Conservation (phyloP, 371 early-diverging fungal genomes). For the Syncephalis plumigaleata region DNA sequence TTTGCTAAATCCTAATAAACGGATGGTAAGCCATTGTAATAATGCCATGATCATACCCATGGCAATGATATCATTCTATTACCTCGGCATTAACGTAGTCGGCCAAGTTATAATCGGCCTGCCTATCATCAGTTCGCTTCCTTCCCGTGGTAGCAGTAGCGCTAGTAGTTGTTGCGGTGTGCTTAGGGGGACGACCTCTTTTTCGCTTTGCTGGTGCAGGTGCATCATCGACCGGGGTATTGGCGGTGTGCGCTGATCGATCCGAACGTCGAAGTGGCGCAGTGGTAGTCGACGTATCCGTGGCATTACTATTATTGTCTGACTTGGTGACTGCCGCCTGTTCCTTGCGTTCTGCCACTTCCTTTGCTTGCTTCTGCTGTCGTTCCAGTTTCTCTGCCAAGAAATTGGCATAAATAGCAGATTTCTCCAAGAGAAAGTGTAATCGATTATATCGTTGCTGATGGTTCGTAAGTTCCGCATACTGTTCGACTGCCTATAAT, state of each 20-base stretch:
- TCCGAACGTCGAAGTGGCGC: neutral
- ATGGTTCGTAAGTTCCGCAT: neutral
- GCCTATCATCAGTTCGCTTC: slow-evolving; percentile 11
- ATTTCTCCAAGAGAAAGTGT: slow-evolving; percentile 62
- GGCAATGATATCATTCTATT: neutral
- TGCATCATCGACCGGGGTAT: neutral
- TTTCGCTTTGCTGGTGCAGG: neutral
- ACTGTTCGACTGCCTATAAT: neutral
- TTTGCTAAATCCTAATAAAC: slow-evolving; percentile 1
- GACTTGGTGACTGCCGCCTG: slow-evolving; percentile 8
- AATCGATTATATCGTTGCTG: slow-evolving; percentile 31
- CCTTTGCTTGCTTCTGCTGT: slow-evolving; percentile 50
- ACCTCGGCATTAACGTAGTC: slow-evolving; percentile 40
- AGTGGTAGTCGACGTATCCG: slow-evolving; percentile 3
- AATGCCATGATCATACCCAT: neutral
- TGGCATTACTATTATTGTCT: slow-evolving; percentile 5
- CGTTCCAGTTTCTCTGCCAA: slow-evolving; percentile 55
- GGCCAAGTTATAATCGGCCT: slow-evolving; percentile 28
- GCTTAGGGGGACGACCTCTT: too few species aligned
- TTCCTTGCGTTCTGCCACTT: slow-evolving; percentile 22
- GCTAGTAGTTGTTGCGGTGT: too few species aligned
- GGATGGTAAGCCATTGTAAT: too few species aligned
- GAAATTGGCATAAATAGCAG: slow-evolving; percentile 66
- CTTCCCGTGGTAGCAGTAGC: slow-evolving; percentile 11
- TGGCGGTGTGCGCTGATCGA: slow-evolving; percentile 8